Conservation (phyloP, 306 rosid species). For the Psophocarpus tetragonolobus region DNA sequence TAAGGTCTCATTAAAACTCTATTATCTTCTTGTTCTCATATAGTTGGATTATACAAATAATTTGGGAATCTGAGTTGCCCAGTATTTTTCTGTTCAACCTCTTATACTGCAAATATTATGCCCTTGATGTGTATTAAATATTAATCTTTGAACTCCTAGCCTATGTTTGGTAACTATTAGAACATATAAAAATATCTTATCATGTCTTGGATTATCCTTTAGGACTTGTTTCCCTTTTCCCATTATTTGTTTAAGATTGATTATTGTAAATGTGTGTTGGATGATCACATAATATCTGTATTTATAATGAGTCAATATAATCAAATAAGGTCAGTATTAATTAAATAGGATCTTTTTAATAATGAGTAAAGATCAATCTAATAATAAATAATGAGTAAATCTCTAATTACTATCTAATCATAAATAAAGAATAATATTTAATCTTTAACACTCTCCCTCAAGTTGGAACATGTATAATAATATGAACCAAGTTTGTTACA, state of each 20-base stretch:
- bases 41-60: conserved; percentile 9
- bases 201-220: background rate
- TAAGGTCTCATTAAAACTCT: conserved; percentile 55
- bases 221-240: background rate
- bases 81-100: background rate
- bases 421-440: too few relatives aligned
- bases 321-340: too few relatives aligned
- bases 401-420: too few relatives aligned
- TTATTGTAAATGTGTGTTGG: too few relatives aligned
- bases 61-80: background rate
- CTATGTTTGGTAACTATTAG: background rate
- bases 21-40: conserved; percentile 19
- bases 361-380: too few relatives aligned
- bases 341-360: too few relatives aligned
- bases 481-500: too few relatives aligned
- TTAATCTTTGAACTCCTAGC: background rate
- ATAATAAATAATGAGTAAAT: too few relatives aligned
- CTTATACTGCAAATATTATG: conserved; percentile 8
- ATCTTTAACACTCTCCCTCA: too few relatives aligned
- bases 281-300: too few relatives aligned
- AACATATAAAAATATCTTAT: background rate
- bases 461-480: too few relatives aligned
- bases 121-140: background rate
- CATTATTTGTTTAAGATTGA: background rate
- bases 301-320: too few relatives aligned